phyloP scores from a whole-genome alignment of 805 yeast species.

The Barnettozyma botsteinii region DNA sequence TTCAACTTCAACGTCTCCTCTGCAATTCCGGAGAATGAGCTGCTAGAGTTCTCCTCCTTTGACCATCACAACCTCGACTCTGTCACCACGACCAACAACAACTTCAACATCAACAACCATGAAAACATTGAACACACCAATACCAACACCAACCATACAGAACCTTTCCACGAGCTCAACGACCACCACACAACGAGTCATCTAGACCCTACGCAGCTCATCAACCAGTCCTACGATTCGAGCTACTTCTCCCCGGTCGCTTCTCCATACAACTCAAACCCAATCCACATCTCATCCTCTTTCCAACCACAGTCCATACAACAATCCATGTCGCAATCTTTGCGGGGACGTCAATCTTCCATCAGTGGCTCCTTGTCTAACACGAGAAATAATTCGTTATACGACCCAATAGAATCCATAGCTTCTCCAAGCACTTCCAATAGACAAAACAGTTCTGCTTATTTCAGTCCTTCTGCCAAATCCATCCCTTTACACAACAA shows the following conservation, averaged over 20 bases:
- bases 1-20: constrained; percentile 23
- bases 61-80: too few species aligned
- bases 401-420: constrained; percentile 22
- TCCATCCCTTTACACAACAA: constrained; percentile 9
- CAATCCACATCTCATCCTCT: constrained; percentile 14
- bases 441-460: constrained; percentile 14
- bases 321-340: constrained; percentile 4
- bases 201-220: constrained; percentile 10
- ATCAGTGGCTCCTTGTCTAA: constrained; percentile 4
- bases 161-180: background rate
- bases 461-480: constrained; percentile 24
- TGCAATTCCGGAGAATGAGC: constrained; percentile 26
- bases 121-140: too few species aligned
- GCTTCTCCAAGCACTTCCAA: constrained; percentile 12
- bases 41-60: constrained; percentile 19
- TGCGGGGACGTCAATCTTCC: constrained; percentile 5
- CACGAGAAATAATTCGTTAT: constrained; percentile 18
- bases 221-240: constrained; percentile 11
- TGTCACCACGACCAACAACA: too few species aligned
- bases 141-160: constrained; percentile 5
- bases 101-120: too few species aligned
- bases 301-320: constrained; percentile 17
- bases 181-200: background rate
- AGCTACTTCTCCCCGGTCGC: constrained; percentile 18
- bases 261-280: constrained; percentile 21